These are phyloP conservation scores for Mycena sanguinolenta DNA, from an alignment of 768 basidiomycete species.

Conservation along the genomic window DNA sequence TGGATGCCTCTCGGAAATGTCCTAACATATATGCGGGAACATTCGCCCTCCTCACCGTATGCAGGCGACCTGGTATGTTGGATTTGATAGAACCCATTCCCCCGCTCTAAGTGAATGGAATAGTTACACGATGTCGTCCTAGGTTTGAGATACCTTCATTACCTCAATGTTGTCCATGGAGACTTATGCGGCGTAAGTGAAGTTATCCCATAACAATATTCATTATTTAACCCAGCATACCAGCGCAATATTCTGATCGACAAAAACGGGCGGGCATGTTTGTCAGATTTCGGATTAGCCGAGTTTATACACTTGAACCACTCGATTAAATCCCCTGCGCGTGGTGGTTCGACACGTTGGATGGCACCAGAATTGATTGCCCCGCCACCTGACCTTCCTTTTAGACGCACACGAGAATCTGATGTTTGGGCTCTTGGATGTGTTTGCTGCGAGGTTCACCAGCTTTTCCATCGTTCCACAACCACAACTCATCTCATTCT, in stretches of 20 bases:
- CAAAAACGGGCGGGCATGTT: background rate
- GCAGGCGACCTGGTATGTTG: constrained; percentile 2
- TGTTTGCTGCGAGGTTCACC: background rate
- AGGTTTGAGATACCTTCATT: background rate
- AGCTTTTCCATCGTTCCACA: background rate
- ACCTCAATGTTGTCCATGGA: background rate
- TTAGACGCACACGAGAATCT: constrained; percentile 2
- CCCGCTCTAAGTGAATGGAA: background rate
- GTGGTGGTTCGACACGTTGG: background rate
- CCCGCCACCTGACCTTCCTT: background rate
- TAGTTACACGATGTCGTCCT: background rate
- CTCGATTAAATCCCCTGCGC: constrained; percentile 3
- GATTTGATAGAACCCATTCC: background rate
- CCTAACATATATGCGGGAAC: constrained; percentile 3
- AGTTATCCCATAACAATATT: background rate
- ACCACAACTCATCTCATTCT: background rate
- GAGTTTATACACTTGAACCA: background rate
- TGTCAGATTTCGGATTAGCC: constrained; percentile 1
- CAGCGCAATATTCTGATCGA: constrained; percentile 2
- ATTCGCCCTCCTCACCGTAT: constrained; percentile 1
- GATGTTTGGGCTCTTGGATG: constrained; percentile 2
- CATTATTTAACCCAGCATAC: background rate
- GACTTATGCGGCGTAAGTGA: constrained; percentile 1
- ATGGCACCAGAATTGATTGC: constrained; percentile 1
- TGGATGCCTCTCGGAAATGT: background rate